phyloP scores from a whole-genome alignment of 78 protist genomes.

The Dictyostelium intermedium region DNA sequence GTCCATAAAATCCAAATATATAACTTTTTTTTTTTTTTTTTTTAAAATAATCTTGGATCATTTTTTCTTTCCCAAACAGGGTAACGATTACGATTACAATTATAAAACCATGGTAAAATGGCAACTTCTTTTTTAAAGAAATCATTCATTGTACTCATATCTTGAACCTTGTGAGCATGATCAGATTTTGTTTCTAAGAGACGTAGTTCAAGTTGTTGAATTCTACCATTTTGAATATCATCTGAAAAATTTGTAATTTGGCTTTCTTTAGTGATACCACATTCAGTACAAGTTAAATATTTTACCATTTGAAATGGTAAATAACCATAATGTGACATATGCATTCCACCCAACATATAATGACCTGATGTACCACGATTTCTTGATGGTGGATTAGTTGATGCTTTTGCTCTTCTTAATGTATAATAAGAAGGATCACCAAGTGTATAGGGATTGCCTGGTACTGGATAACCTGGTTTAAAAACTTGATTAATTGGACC shows the following conservation, averaged over 20 bases:
- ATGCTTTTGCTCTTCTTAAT: not conserved
- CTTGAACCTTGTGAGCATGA: not conserved
- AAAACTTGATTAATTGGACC: not conserved
- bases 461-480: not conserved
- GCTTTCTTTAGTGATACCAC: not conserved
- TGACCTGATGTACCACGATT: not conserved
- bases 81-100: not conserved
- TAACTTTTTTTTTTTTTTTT: not conserved
- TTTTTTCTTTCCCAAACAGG: slow-evolving; percentile 1
- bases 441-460: not conserved
- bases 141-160: not conserved
- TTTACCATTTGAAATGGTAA: slow-evolving; percentile 6
- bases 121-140: slow-evolving; percentile 4
- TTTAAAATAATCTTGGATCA: slow-evolving; percentile 10
- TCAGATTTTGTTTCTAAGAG: not conserved
- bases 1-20: too few relatives aligned
- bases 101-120: not conserved
- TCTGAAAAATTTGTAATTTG: not conserved
- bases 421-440: slow-evolving; percentile 4
- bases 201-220: not conserved
- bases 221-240: not conserved
- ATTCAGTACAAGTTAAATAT: slow-evolving; percentile 5
- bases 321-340: slow-evolving; percentile 4
- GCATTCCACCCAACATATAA: slow-evolving; percentile 15
- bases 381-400: not conserved